Percentiles rank a stretch among this genome's conserved stretches.
These are phyloP conservation scores for Teunomyces lycoperdinae DNA, from an alignment of 805 yeast genomes.

Conservation along the genomic window DNA sequence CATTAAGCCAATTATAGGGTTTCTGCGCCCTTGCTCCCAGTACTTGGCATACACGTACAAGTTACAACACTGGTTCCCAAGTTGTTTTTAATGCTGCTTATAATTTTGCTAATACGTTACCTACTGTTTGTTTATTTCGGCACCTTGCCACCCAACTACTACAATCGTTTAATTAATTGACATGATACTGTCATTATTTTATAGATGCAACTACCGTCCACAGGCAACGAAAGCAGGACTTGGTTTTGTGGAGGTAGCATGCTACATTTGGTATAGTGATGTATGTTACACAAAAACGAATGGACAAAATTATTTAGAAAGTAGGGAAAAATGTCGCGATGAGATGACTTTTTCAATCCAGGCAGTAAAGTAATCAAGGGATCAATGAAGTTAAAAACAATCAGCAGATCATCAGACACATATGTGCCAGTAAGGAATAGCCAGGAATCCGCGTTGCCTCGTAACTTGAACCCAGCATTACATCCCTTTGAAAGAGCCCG, in stretches of 20 bases:
- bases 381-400: conserved; percentile 78
- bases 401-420: conserved; percentile 83
- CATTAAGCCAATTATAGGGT: too few relatives aligned
- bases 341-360: not conserved
- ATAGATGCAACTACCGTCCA: conserved; percentile 1
- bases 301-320: not conserved
- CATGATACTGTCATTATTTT: not conserved
- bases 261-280: conserved; percentile 3
- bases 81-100: not conserved
- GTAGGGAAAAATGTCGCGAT: conserved; percentile 1
- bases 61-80: not conserved
- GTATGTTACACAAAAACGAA: not conserved
- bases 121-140: not conserved
- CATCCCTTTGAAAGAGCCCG: conserved; percentile 98
- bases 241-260: conserved; percentile 1
- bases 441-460: conserved; percentile 81
- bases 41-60: not conserved
- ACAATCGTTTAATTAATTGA: not conserved
- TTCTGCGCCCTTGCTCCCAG: too few relatives aligned
- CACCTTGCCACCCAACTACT: not conserved
- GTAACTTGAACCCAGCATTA: conserved; percentile 88
- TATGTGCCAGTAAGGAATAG: conserved; percentile 91
- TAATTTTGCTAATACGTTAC: not conserved
- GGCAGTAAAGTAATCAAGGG: not conserved
- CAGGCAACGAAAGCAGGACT: conserved; percentile 5